Evolutionary conservation across 192 early-diverging fungal genomes (phyloP), one percentile per base, ranked within the genome.

Genomic region (Obelidium mucronatum): DNA sequence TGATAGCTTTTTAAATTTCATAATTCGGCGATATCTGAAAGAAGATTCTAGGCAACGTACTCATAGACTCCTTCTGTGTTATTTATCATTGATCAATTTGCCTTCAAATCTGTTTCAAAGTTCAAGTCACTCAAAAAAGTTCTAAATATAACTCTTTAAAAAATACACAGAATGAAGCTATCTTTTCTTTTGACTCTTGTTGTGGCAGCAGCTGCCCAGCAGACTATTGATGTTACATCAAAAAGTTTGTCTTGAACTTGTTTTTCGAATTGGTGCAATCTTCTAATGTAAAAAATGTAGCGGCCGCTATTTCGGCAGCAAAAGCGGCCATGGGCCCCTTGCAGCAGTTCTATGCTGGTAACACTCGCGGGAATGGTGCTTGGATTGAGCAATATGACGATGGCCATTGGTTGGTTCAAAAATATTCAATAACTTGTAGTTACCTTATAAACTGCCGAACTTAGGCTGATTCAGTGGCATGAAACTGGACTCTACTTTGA

Each of bases 351-450:
- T 68, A 48, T 30, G 66, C 66, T n/a, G 13, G 15, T 4, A 48
- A 68, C 28, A 68, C 30, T 34, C 34, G 19, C 8, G 44, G 31
- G 8, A 40, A 51, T 42, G 66, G 66, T 4, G 66, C 66, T n/a
- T 68, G 66, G 66, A 68, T 68, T 33, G 66, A 68, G 42, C 48
- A 42, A 31, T 68, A 48, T 30, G n/a, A 24, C 1, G 48, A 52
- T 33, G 19, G 40, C 6, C 66, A 52, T 68, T 68, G 28, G 30
- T 33, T 6, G 15, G 37, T 34, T 8, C 59, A 52, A n/a, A n/a
- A 15, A 15, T 52, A n/a, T n/a, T n/a, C n/a, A n/a, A n/a, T n/a
- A n/a, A n/a, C n/a, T n/a, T n/a, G n/a, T n/a, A n/a, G n/a, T n/a
- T n/a, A n/a, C n/a, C n/a, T n/a, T n/a, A n/a, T n/a, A n/a, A n/a